Conservation (phyloP, 257 asterid genomes). For the Solanum arcanum region DNA sequence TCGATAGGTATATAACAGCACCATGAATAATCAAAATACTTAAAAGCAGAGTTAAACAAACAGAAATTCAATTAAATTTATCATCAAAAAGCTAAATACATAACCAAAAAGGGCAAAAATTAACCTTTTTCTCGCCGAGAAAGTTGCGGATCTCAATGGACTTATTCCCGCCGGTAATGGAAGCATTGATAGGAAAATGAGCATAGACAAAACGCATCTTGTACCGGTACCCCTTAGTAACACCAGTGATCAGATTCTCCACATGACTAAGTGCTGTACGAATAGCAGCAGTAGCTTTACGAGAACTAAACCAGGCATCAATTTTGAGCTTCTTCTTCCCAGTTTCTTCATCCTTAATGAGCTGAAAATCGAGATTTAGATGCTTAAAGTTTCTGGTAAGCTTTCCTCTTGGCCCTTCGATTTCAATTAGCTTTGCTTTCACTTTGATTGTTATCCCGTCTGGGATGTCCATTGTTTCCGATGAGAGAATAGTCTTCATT, state of each 20-base stretch:
- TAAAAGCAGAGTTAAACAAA: neutral
- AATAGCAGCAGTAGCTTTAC: neutral
- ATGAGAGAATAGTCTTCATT: neutral
- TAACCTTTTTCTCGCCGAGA: neutral
- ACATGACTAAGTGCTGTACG: neutral
- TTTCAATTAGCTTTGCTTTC: neutral
- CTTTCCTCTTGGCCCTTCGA: neutral
- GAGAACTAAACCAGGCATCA: neutral
- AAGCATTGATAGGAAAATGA: neutral
- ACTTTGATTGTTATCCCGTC: neutral
- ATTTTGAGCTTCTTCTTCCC: neutral
- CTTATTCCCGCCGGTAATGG: neutral
- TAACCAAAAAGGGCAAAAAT: too few species aligned
- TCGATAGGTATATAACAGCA: neutral
- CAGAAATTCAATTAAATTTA: neutral
- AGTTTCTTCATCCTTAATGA: neutral
- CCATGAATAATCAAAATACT: neutral
- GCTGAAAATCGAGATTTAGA: neutral
- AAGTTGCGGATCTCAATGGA: neutral
- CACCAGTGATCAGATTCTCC: neutral
- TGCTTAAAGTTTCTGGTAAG: neutral
- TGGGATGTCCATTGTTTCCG: neutral
- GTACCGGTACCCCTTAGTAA: neutral
- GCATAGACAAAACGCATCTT: neutral
- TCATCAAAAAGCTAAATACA: neutral